Evolutionary conservation across 805 yeast species (phyloP).

Genomic region (Starmerella kuoi): DNA sequence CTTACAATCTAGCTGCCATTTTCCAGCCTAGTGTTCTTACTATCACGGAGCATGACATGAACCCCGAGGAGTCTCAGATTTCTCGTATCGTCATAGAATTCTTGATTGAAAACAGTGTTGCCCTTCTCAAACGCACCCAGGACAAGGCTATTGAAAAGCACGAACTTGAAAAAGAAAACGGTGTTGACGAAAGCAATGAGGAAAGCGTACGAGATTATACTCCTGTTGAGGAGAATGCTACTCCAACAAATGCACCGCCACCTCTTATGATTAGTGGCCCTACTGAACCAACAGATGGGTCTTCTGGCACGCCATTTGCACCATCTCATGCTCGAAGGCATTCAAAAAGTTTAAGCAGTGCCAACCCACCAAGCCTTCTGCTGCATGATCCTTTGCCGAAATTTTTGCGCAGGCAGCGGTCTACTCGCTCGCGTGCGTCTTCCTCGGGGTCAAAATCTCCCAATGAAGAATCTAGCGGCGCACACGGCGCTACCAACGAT

Average conservation of each 20-base stretch:
- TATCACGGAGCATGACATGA: constrained; percentile 85
- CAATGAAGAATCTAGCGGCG: not conserved
- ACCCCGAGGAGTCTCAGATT: constrained; percentile 80
- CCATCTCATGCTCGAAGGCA: constrained; percentile 21
- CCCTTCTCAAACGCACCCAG: constrained; percentile 46
- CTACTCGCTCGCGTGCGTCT: constrained; percentile 2
- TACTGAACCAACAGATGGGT: not conserved
- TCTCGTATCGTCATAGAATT: constrained; percentile 81
- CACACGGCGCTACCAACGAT: not conserved
- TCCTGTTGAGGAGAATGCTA: not conserved
- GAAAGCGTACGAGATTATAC: not conserved
- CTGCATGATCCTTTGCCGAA: constrained; percentile 3
- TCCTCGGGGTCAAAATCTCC: constrained; percentile 1
- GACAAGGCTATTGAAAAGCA: constrained; percentile 27
- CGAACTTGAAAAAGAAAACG: constrained; percentile 11
- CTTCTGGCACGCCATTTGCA: not conserved
- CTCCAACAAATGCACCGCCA: too few species aligned
- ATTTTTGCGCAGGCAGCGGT: constrained; percentile 12
- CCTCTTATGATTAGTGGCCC: not conserved
- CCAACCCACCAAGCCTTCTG: constrained; percentile 15
- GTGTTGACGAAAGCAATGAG: not conserved
- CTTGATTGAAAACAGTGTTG: constrained; percentile 72
- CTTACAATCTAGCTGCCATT: constrained; percentile 84
- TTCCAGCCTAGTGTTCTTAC: constrained; percentile 94
- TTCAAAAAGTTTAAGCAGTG: constrained; percentile 26